A percentile compares a stretch with the other conserved stretches of the same genome.
Conservation (phyloP, 768 basidiomycete genomes). For the Rhizopogon roseolus region DNA sequence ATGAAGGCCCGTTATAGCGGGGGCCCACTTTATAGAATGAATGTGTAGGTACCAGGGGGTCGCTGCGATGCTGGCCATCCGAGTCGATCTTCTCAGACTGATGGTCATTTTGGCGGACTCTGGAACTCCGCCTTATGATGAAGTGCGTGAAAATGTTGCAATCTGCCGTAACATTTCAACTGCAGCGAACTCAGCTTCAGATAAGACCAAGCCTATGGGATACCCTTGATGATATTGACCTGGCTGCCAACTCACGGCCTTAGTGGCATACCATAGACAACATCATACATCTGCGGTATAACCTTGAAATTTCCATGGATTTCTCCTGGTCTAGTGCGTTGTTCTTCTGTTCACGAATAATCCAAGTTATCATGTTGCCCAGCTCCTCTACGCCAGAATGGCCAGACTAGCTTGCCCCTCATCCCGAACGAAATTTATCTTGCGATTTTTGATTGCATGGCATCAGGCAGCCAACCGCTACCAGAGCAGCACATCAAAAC, state of each 20-base stretch:
- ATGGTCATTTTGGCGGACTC: too few species aligned
- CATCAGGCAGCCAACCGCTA: slow-evolving; percentile 10
- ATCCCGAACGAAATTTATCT: slow-evolving; percentile 44
- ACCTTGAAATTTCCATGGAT: neutral
- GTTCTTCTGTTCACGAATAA: neutral
- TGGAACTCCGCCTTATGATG: too few species aligned
- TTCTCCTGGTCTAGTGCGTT: neutral
- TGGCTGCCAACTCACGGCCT: neutral
- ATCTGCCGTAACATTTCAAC: too few species aligned
- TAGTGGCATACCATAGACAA: neutral
- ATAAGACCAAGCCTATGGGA: too few species aligned
- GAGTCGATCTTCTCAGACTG: too few species aligned
- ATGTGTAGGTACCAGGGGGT: too few species aligned
- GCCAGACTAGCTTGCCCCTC: slow-evolving; percentile 12
- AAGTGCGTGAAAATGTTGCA: too few species aligned
- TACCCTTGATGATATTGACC: neutral
- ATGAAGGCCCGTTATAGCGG: too few species aligned
- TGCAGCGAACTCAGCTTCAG: too few species aligned
- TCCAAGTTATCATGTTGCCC: neutral
- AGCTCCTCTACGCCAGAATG: slow-evolving; percentile 23
- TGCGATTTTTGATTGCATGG: slow-evolving; percentile 33
- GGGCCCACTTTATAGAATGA: too few species aligned
- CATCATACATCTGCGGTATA: neutral
- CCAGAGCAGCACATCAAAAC: slow-evolving; percentile 6
- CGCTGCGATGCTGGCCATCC: too few species aligned